A percentile compares a stretch with the other conserved stretches of the same genome.
phyloP scores from a whole-genome alignment of 2,329 filamentous ascomycete species.

The Mycocentrospora acerina region DNA sequence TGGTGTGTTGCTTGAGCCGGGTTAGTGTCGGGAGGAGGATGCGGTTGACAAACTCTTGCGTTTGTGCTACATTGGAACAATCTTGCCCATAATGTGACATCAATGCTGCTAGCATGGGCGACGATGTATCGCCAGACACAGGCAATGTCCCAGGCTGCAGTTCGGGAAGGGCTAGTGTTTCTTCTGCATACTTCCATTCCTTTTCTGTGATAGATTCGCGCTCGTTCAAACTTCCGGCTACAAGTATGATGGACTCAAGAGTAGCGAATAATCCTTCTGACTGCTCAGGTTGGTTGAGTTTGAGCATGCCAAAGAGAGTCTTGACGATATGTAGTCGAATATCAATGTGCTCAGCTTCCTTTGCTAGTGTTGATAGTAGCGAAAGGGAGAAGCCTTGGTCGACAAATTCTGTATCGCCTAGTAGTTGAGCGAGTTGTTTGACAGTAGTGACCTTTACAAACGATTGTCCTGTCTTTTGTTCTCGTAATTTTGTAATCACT shows the following conservation, averaged over 20 bases:
- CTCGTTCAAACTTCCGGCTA: slow-evolving; percentile 41
- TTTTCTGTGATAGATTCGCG: slow-evolving; percentile 26
- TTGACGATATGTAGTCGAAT: slow-evolving; percentile 38
- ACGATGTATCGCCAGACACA: neutral
- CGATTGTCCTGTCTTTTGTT: slow-evolving; percentile 3
- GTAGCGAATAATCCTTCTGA: slow-evolving; percentile 19
- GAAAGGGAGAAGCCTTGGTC: slow-evolving; percentile 29
- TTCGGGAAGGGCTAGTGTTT: slow-evolving; percentile 11
- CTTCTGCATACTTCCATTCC: slow-evolving; percentile 34
- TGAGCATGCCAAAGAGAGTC: slow-evolving; percentile 36
- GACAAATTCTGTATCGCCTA: slow-evolving; percentile 38
- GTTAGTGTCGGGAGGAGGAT: slow-evolving; percentile 24
- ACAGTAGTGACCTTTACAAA: slow-evolving; percentile 47
- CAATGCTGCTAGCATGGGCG: slow-evolving; percentile 11
- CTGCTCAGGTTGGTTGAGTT: neutral
- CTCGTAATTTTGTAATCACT: slow-evolving; percentile 29
- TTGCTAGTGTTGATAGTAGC: slow-evolving; percentile 33
- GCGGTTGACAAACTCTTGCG: slow-evolving; percentile 10
- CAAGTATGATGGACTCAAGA: slow-evolving; percentile 33
- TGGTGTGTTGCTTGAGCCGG: slow-evolving; percentile 16
- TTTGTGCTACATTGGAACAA: neutral
- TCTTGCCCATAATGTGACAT: neutral
- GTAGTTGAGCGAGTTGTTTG: slow-evolving; percentile 45
- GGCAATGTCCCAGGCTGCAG: neutral
- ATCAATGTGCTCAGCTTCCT: slow-evolving; percentile 39